Base-by-base conservation (phyloP, 306 rosid species). In the Lathyrus tuberosus region DNA sequence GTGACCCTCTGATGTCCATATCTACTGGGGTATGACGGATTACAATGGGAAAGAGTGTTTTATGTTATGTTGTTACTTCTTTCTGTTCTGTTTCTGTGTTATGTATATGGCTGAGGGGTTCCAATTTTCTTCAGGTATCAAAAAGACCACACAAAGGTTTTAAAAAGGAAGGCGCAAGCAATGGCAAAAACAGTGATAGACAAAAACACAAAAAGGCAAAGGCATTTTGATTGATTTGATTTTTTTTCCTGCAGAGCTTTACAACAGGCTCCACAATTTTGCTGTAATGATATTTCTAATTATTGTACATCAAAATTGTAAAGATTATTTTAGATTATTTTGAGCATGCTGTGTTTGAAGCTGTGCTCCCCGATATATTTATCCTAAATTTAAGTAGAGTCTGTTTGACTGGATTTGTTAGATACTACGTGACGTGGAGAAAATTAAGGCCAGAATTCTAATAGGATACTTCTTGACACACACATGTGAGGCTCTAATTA, bases 1-100 rank as follows among this genome's bases (percentile, higher is more conserved):
- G 74, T 66, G 94, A 88, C 62, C 94, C 94, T 68, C 76, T 88
- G 41, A 83, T 81, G 82, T 78, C 94, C 13, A 62, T 85, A 69
- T 76, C 80, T 31, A 70, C 88, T 14, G 76, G 66, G 85, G 94
- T 88, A 83, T 61, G 75, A 8, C 2, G 24, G 1, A 3, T 18
- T 71, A 8, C 64, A 57, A 15, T 15, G 26, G 13, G 37, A 53
- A 28, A 18, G 15, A 37, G 20, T 59, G 41, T 47, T 4, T 3
- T 49, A 22, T 47, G 5, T 10, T 65, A 22, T 47, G 8, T 10
- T 65, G 12, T 13, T 60, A 37, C 17, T 40, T 20, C 35, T 42
- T 38, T 18, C 1, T 47, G 37, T 54, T 28, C 7, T 28, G 59
- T 41, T 14, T 69, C 10, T 49, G 15, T 69, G n/a, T 77, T 76